Percentiles rank a stretch among this genome's conserved stretches.
These are phyloP conservation scores for Penicillium crustosum DNA, from an alignment of 2,329 filamentous ascomycete species.

Conservation along the genomic window DNA sequence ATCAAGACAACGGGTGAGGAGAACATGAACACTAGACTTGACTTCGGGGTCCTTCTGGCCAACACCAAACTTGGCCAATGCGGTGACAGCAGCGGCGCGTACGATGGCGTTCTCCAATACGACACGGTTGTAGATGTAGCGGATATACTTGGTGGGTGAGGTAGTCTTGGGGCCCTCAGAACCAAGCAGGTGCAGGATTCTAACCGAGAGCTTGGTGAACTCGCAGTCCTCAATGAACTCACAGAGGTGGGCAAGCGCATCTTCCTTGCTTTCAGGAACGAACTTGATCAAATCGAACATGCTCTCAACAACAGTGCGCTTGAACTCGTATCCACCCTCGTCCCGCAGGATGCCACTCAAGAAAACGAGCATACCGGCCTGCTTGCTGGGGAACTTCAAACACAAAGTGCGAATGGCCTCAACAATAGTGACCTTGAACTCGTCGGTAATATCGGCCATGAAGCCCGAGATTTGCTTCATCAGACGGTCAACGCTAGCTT, in stretches of 20 bases:
- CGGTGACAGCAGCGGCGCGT: conserved; percentile 90
- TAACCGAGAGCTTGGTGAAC: conserved; percentile 95
- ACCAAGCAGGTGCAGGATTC: conserved; percentile 90
- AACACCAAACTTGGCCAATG: conserved; percentile 94
- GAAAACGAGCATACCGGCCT: conserved; percentile 96
- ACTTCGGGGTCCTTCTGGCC: conserved; percentile 95
- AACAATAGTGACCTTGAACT: conserved; percentile 99
- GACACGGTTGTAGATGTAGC: conserved; percentile 98
- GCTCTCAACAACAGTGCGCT: conserved; percentile 94
- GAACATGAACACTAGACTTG: conserved; percentile 89
- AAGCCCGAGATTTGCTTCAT: conserved; percentile 99
- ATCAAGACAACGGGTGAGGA: conserved; percentile 89
- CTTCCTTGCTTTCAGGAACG: conserved; percentile 79
- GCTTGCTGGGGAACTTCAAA: conserved; percentile 96
- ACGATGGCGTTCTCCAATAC: conserved; percentile 97
- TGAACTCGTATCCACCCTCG: conserved; percentile 97
- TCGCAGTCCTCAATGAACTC: conserved; percentile 99
- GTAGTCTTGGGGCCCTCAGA: conserved; percentile 92
- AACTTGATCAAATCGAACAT: conserved; percentile 99
- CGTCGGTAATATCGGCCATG: conserved; percentile 98
- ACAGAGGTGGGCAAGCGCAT: conserved; percentile 86
- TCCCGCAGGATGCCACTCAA: conserved; percentile 94
- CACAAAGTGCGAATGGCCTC: conserved; percentile 96
- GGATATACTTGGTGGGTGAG: conserved; percentile 96
- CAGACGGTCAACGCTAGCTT: conserved; percentile 90